These are phyloP conservation scores for Pseudopithomyces chartarum DNA, from an alignment of 2,329 filamentous ascomycete species.

Conservation along the genomic window DNA sequence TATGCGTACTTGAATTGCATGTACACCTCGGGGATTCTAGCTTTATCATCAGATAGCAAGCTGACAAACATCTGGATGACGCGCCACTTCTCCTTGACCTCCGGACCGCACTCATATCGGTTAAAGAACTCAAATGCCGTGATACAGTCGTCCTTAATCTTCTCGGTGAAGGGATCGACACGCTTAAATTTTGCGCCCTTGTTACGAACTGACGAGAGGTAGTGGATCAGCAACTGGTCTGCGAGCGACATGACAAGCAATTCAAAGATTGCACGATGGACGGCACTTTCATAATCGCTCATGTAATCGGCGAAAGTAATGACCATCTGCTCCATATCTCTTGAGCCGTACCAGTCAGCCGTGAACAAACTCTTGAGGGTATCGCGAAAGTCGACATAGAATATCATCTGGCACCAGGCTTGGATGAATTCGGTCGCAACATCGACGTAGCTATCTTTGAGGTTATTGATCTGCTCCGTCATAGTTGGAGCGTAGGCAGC, in stretches of 20 bases:
- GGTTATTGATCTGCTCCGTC: conserved; percentile 70
- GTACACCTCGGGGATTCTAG: conserved; percentile 76
- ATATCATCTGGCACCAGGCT: conserved; percentile 84
- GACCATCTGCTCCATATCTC: conserved; percentile 90
- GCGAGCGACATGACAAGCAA: conserved; percentile 93
- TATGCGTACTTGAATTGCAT: conserved; percentile 82
- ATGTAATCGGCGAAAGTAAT: conserved; percentile 96
- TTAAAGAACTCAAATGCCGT: conserved; percentile 91
- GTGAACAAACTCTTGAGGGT: conserved; percentile 93
- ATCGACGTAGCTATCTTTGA: conserved; percentile 93
- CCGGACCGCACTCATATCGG: conserved; percentile 57
- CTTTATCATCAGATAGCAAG: conserved; percentile 76
- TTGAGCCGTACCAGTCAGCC: conserved; percentile 81
- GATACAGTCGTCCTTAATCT: conserved; percentile 90
- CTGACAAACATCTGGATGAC: conserved; percentile 83
- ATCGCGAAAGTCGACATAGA: conserved; percentile 83
- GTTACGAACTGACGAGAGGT: conserved; percentile 85
- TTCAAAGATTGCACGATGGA: conserved; percentile 86
- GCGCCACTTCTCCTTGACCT: conserved; percentile 89
- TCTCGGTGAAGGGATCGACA: conserved; percentile 84
- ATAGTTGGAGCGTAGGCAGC: conserved; percentile 76
- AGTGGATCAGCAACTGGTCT: conserved; percentile 86
- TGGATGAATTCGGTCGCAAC: conserved; percentile 90
- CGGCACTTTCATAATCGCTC: conserved; percentile 78
- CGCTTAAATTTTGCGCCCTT: conserved; percentile 87